Evolutionary conservation across 2,329 filamentous ascomycete species (phyloP).

Genomic region (Monilinia polystroma): DNA sequence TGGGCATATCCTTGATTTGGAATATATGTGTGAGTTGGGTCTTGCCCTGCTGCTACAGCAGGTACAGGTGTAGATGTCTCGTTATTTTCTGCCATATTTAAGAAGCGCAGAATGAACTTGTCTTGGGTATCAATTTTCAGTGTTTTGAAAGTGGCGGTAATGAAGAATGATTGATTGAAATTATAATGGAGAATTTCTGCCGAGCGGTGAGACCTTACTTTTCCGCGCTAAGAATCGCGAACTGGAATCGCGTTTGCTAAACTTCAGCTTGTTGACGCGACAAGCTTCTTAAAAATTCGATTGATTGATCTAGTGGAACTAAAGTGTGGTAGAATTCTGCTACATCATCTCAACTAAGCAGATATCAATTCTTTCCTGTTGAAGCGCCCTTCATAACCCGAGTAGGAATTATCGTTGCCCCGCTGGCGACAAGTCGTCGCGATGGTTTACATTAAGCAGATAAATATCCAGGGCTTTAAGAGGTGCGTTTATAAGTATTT

Average conservation of each 20-base stretch:
- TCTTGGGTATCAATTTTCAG: not conserved
- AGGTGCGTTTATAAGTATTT: conserved; percentile 57
- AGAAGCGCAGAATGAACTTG: not conserved
- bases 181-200: conserved; percentile 22
- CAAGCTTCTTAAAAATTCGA: not conserved
- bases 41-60: conserved; percentile 45
- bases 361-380: not conserved
- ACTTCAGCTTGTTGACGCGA: conserved; percentile 22
- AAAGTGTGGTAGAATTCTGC: not conserved
- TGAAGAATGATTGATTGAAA: conserved; percentile 18
- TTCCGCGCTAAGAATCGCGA: conserved; percentile 21
- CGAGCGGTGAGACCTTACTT: conserved; percentile 17
- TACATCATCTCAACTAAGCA: not conserved
- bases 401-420: conserved; percentile 23
- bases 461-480: conserved; percentile 99
- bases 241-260: conserved; percentile 14
- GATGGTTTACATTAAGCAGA: conserved; percentile 98
- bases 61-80: conserved; percentile 24
- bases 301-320: conserved; percentile 4
- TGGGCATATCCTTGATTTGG: conserved; percentile 50
- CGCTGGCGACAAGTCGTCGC: conserved; percentile 28
- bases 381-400: conserved; percentile 16
- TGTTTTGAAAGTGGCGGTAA: not conserved
- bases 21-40: conserved; percentile 49
- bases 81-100: conserved; percentile 29